Conservation (phyloP, 1,284 basidiomycete genomes). For the Pisolithus thermaeus region DNA sequence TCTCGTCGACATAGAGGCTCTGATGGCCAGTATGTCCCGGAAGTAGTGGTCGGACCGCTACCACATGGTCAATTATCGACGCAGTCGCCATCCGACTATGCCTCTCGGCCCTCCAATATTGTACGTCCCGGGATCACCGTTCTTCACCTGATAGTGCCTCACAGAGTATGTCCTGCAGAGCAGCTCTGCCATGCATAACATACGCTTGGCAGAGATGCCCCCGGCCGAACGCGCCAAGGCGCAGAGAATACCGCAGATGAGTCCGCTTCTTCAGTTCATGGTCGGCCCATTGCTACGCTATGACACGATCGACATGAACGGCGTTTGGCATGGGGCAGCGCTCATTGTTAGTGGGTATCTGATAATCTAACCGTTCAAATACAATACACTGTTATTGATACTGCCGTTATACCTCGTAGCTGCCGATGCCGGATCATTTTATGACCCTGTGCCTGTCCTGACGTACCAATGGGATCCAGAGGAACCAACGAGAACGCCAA, state of each 20-base stretch:
- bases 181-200: slow-evolving; percentile 30
- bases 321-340: slow-evolving; percentile 84
- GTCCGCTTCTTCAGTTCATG: slow-evolving; percentile 73
- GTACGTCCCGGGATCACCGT: slow-evolving; percentile 6
- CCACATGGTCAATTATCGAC: slow-evolving; percentile 39
- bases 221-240: slow-evolving; percentile 60
- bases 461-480: slow-evolving; percentile 76
- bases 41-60: slow-evolving; percentile 54
- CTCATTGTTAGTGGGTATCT: slow-evolving; percentile 67
- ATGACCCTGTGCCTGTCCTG: slow-evolving; percentile 71
- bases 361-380: not conserved
- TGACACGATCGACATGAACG: slow-evolving; percentile 77
- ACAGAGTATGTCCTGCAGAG: slow-evolving; percentile 2
- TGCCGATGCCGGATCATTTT: slow-evolving; percentile 74
- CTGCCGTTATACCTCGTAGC: slow-evolving; percentile 29
- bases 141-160: slow-evolving; percentile 7
- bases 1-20: slow-evolving; percentile 37
- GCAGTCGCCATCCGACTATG: slow-evolving; percentile 32
- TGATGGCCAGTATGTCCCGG: slow-evolving; percentile 47
- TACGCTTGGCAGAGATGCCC: slow-evolving; percentile 43
- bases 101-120: slow-evolving; percentile 4
- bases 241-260: slow-evolving; percentile 55
- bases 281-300: slow-evolving; percentile 87
- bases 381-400: not conserved
- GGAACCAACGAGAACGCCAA: slow-evolving; percentile 17